A percentile compares a stretch with the other conserved stretches of the same genome.
These are phyloP conservation scores for Dictyostelium purpureum DNA, from an alignment of 78 protist genomes.

Conservation along the genomic window DNA sequence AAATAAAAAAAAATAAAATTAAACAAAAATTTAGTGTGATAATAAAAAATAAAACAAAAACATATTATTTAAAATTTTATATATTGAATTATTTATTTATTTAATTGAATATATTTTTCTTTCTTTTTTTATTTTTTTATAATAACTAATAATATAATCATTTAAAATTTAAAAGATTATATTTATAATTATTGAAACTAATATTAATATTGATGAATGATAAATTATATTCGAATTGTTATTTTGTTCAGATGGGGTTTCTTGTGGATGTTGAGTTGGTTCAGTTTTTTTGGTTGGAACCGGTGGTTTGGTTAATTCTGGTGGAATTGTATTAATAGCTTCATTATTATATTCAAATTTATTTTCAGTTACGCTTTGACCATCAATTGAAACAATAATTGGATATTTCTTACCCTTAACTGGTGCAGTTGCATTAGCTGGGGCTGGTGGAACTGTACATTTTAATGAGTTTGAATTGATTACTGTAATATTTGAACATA, in stretches of 20 bases:
- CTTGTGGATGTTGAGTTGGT: background rate
- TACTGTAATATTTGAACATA: background rate
- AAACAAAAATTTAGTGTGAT: no score
- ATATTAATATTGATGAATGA: background rate
- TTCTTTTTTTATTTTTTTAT: no score
- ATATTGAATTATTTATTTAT: no score
- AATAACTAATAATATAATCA: no score
- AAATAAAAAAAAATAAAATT: no score
- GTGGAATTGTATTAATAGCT: background rate
- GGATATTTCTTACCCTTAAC: background rate
- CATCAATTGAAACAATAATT: background rate
- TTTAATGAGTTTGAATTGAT: background rate
- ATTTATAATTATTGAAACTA: no score
- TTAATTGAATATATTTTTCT: no score
- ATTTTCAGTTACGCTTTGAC: background rate
- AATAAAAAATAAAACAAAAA: no score
- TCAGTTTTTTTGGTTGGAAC: background rate
- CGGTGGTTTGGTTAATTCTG: background rate
- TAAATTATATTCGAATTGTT: background rate
- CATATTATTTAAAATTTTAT: no score
- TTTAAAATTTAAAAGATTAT: no score
- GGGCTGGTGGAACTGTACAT: background rate
- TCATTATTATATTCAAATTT: background rate
- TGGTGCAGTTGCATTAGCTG: background rate
- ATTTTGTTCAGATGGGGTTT: background rate